Evolutionary conservation across 2,329 filamentous ascomycete species (phyloP).

Genomic region (Trichoderma lentiforme): DNA sequence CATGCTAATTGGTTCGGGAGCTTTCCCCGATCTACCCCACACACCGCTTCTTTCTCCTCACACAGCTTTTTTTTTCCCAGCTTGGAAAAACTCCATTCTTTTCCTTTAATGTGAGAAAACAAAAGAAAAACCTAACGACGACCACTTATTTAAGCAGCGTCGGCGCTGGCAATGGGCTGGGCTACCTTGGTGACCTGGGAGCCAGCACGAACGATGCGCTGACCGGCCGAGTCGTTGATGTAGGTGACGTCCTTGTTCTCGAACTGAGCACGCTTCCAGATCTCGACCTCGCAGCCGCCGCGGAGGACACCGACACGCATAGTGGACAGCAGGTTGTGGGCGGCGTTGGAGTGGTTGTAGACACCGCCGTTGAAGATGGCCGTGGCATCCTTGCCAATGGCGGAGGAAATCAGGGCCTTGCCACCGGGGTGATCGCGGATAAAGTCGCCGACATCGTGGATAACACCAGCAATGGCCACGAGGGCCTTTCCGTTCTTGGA

Average conservation of each 20-base stretch:
- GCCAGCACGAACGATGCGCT: conserved; percentile 81
- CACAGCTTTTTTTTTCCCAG: neutral
- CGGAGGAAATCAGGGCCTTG: conserved; percentile 78
- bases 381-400: conserved; percentile 82
- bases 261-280: conserved; percentile 83
- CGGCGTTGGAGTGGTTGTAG: conserved; percentile 85
- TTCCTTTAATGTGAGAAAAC: neutral
- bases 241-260: conserved; percentile 81
- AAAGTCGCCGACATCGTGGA: conserved; percentile 81
- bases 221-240: conserved; percentile 75
- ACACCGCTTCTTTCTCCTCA: neutral
- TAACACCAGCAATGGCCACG: conserved; percentile 75
- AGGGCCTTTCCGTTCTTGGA: conserved; percentile 73
- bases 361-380: conserved; percentile 91
- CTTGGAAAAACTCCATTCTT: neutral
- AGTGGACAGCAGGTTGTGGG: conserved; percentile 82
- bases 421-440: conserved; percentile 89
- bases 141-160: conserved; percentile 62
- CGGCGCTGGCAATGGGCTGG: conserved; percentile 76
- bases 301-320: conserved; percentile 86
- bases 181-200: conserved; percentile 80
- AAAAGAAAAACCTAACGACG: neutral
- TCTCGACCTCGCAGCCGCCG: conserved; percentile 84
- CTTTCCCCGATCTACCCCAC: neutral
- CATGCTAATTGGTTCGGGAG: neutral